Conservation (phyloP, 1,139 yeast species). For the Tardiomyces depauwii region DNA sequence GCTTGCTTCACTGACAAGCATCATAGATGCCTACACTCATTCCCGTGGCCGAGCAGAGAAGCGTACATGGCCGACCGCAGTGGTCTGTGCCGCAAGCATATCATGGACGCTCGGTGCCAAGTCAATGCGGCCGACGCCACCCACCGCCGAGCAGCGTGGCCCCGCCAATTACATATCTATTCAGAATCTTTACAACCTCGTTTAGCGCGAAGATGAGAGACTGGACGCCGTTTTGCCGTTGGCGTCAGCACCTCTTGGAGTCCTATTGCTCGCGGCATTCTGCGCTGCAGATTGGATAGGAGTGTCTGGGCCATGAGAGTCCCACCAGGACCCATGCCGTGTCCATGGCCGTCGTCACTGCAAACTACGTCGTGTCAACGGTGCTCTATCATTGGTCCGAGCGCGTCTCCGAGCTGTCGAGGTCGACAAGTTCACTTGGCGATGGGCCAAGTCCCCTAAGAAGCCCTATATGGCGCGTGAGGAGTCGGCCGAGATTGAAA, state of each 20-base stretch:
- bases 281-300: constrained; percentile 40
- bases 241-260: constrained; percentile 44
- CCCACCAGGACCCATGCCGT: constrained; percentile 31
- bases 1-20: no score
- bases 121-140: constrained; percentile 39
- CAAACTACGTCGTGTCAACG: constrained; percentile 43
- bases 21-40: no score
- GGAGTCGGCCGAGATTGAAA: no score
- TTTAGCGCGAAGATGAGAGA: constrained; percentile 52
- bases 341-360: constrained; percentile 44
- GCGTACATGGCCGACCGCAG: constrained; percentile 38
- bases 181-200: constrained; percentile 46
- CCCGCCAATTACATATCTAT: constrained; percentile 48
- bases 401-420: constrained; percentile 45
- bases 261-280: constrained; percentile 38
- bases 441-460: constrained; percentile 35
- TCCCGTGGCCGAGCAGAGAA: no score
- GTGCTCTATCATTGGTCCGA: constrained; percentile 48
- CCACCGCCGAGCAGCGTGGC: constrained; percentile 37
- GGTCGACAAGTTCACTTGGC: constrained; percentile 34
- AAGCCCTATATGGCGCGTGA: constrained; percentile 30
- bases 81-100: constrained; percentile 38
- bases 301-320: background rate
- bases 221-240: constrained; percentile 42
- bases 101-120: constrained; percentile 51